phyloP scores from a whole-genome alignment of 768 basidiomycete genomes.

The Russula sp. region DNA sequence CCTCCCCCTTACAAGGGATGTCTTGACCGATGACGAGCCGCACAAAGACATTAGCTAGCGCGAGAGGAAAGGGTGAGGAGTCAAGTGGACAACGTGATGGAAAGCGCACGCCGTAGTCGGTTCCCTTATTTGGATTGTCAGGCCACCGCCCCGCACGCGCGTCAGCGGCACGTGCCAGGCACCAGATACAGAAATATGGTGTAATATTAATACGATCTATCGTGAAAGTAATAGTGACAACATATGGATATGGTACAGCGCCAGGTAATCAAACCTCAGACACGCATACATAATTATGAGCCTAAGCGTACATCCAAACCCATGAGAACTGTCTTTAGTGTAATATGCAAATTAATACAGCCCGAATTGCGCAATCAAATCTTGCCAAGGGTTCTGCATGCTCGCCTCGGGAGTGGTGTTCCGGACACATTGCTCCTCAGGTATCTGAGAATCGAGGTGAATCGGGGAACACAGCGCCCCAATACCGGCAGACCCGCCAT shows the following conservation, averaged over 20 bases:
- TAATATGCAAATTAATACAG: constrained; percentile 13
- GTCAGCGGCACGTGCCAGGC: neutral
- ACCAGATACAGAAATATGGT: neutral
- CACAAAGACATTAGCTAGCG: constrained; percentile 10
- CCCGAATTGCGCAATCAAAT: constrained; percentile 30
- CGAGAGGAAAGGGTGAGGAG: neutral
- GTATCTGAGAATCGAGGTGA: constrained; percentile 8
- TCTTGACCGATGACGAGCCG: constrained; percentile 9
- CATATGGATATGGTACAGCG: constrained; percentile 1
- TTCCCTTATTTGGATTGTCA: constrained; percentile 2
- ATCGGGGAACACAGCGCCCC: constrained; percentile 15
- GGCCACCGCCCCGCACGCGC: neutral
- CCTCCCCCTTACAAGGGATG: constrained; percentile 13
- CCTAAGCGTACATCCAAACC: neutral
- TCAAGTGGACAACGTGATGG: constrained; percentile 8
- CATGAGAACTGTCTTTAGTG: neutral
- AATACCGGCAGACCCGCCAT: constrained; percentile 3
- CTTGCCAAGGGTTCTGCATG: constrained; percentile 22
- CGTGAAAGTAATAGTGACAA: too few species aligned
- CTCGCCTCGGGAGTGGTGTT: constrained; percentile 34
- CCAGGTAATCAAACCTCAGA: neutral
- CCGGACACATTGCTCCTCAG: constrained; percentile 7
- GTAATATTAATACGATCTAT: too few species aligned
- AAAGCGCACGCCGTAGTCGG: neutral
- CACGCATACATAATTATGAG: neutral